Evolutionary conservation across 495 filamentous ascomycete genomes (phyloP).

Genomic region (Apiosordaria backusii): DNA sequence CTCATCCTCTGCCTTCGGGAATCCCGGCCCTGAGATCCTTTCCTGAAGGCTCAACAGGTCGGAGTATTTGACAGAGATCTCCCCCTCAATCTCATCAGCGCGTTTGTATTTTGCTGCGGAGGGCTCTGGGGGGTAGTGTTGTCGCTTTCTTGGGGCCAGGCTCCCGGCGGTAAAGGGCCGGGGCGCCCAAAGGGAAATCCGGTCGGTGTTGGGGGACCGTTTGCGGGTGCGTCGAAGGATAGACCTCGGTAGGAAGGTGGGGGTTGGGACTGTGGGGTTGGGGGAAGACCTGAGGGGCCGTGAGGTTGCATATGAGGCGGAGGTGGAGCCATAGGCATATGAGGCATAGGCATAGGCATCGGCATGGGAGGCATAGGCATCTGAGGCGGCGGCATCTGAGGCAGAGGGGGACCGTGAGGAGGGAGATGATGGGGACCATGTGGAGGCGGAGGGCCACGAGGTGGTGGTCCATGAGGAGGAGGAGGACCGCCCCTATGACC

Average conservation of each 20-base stretch:
- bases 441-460: neutral
- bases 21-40: slow-evolving; percentile 9
- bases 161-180: slow-evolving; percentile 19
- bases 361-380: neutral
- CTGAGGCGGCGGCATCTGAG: neutral
- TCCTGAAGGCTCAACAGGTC: slow-evolving; percentile 19
- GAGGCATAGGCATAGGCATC: neutral
- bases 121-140: slow-evolving; percentile 1
- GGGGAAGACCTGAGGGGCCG: neutral
- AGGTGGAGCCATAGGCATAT: neutral
- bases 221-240: neutral
- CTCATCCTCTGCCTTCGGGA: slow-evolving; percentile 5
- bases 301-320: neutral
- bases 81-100: slow-evolving; percentile 30
- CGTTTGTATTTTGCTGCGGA: slow-evolving; percentile 25
- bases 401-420: neutral
- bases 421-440: neutral
- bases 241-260: neutral
- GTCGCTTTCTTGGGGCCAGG: slow-evolving; percentile 22
- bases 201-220: neutral
- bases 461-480: neutral
- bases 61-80: slow-evolving; percentile 24
- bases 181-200: neutral
- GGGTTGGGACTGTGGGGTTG: neutral
- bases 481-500: neutral